These are phyloP conservation scores for Prosopis cineraria DNA, from an alignment of 306 rosid genomes.

Conservation along the genomic window DNA sequence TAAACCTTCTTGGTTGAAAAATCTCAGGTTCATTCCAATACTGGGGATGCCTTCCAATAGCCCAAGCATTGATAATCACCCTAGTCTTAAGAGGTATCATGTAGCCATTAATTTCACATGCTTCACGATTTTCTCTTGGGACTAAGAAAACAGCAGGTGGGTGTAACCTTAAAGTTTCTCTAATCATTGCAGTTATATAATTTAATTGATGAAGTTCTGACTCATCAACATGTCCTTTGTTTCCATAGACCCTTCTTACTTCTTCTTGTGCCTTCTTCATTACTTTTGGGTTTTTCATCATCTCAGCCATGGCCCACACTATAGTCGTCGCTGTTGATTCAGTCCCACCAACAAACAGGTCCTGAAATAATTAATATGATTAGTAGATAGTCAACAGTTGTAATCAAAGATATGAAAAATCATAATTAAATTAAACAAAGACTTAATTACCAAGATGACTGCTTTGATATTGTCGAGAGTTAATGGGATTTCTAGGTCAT, in stretches of 20 bases:
- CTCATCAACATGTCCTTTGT: neutral
- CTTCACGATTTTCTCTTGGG: neutral
- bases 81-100: neutral
- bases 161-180: neutral
- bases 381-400: too few relatives aligned
- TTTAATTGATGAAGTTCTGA: neutral
- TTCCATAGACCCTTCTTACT: neutral
- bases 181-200: neutral
- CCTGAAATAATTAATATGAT: too few relatives aligned
- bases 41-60: neutral
- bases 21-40: conserved; percentile 25
- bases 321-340: neutral
- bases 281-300: neutral
- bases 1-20: conserved; percentile 23
- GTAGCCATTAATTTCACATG: neutral
- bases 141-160: neutral
- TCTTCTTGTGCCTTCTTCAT: neutral
- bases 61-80: neutral
- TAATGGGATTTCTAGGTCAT: too few relatives aligned
- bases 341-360: neutral
- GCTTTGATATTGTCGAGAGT: too few relatives aligned
- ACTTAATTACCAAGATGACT: too few relatives aligned
- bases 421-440: too few relatives aligned
- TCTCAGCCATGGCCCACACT: conserved; percentile 21
- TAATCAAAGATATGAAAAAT: too few relatives aligned